Evolutionary conservation across 257 asterid species (phyloP).

Genomic region (Solanum dulcamara): DNA sequence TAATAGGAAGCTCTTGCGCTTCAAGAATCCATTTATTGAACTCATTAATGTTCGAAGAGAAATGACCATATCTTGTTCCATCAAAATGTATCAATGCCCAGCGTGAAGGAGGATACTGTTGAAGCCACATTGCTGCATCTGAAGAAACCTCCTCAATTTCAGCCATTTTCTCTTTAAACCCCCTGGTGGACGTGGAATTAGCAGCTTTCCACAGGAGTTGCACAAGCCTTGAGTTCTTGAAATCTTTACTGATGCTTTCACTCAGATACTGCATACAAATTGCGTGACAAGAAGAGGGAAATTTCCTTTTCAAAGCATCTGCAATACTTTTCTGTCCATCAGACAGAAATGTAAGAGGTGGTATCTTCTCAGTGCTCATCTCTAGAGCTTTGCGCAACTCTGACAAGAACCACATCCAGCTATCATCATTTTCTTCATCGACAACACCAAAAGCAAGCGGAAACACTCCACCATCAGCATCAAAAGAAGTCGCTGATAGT

Average conservation of each 20-base stretch:
- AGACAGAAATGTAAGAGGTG: constrained; percentile 43
- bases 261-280: constrained; percentile 55
- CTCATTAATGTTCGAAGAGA: constrained; percentile 52
- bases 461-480: constrained; percentile 66
- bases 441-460: constrained; percentile 64
- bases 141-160: constrained; percentile 53
- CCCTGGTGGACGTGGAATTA: constrained; percentile 32
- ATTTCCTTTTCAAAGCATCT: constrained; percentile 52
- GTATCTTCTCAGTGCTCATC: constrained; percentile 35
- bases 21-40: constrained; percentile 55
- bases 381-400: constrained; percentile 51
- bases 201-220: constrained; percentile 68
- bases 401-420: constrained; percentile 76
- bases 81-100: constrained; percentile 59
- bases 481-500: constrained; percentile 66
- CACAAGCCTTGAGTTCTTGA: constrained; percentile 57
- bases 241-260: constrained; percentile 56
- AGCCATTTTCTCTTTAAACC: constrained; percentile 44
- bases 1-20: constrained; percentile 58
- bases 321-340: constrained; percentile 40
- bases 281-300: constrained; percentile 36
- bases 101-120: constrained; percentile 40
- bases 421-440: constrained; percentile 54
- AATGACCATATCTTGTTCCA: constrained; percentile 47
- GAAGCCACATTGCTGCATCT: constrained; percentile 52